Conservation (phyloP, 306 rosid species). For the Citrullus mucosospermus region DNA sequence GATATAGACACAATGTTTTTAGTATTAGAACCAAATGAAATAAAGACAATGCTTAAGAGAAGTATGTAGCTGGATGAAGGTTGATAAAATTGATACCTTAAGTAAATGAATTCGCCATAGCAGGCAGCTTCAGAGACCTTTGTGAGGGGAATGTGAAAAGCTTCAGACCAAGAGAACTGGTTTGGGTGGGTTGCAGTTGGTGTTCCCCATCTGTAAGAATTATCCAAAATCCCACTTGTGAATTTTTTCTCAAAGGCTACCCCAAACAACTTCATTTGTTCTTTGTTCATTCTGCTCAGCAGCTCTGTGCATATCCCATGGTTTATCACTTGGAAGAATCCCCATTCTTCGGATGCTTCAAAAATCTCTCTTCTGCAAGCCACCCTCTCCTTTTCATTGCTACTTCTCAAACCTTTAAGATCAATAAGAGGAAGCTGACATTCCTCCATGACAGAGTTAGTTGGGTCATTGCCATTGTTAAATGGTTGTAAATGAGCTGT, state of each 20-base stretch:
- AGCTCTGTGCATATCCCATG: slow-evolving; percentile 59
- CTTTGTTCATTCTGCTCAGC: slow-evolving; percentile 41
- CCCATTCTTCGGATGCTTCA: slow-evolving; percentile 70
- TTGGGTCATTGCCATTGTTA: slow-evolving; percentile 4
- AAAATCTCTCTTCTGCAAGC: slow-evolving; percentile 50
- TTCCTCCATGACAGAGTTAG: slow-evolving; percentile 26
- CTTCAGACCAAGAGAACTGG: slow-evolving; percentile 92
- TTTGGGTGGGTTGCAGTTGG: slow-evolving; percentile 55
- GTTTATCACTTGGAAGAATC: slow-evolving; percentile 78
- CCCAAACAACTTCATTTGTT: slow-evolving; percentile 54
- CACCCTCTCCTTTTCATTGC: slow-evolving; percentile 20
- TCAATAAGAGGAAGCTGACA: slow-evolving; percentile 72
- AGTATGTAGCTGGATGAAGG: not conserved
- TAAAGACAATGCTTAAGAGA: not conserved
- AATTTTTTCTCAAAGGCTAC: slow-evolving; percentile 52
- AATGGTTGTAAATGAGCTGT: slow-evolving; percentile 12
- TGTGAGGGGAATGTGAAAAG: slow-evolving; percentile 82
- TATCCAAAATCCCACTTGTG: slow-evolving; percentile 43
- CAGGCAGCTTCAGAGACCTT: slow-evolving; percentile 50
- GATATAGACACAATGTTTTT: not conserved
- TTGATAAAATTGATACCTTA: slow-evolving; percentile 35
- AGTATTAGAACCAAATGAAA: not conserved
- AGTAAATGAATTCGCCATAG: slow-evolving; percentile 53
- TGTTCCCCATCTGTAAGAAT: slow-evolving; percentile 77
- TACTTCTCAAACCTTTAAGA: slow-evolving; percentile 44